These are phyloP conservation scores for Penicillium samsonianum DNA, from an alignment of 495 filamentous ascomycete species.

Conservation along the genomic window DNA sequence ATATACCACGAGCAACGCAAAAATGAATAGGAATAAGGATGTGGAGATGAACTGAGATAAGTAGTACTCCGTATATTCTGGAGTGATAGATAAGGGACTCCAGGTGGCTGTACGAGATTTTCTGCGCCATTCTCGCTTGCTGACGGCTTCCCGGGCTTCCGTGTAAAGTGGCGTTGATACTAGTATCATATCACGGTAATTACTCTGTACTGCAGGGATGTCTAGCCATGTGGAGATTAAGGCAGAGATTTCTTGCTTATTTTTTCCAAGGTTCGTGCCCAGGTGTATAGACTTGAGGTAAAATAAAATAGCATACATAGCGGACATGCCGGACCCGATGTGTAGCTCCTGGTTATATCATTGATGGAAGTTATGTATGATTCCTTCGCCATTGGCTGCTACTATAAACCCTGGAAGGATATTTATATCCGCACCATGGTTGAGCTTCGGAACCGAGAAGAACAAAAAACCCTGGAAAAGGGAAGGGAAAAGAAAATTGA, in stretches of 20 bases:
- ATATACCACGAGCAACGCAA: neutral
- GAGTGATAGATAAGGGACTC: neutral
- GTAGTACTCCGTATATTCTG: too few relatives aligned
- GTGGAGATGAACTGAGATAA: neutral
- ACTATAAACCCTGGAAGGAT: too few relatives aligned
- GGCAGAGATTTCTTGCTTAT: neutral
- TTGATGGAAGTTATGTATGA: too few relatives aligned
- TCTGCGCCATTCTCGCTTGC: neutral
- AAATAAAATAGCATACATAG: neutral
- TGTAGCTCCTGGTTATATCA: neutral
- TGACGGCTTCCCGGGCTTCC: neutral
- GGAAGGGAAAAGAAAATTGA: neutral
- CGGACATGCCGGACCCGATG: neutral
- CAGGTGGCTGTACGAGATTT: neutral
- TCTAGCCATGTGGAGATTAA: neutral
- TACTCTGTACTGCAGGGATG: neutral
- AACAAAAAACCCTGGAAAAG: too few relatives aligned
- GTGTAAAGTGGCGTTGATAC: neutral
- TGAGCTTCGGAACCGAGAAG: too few relatives aligned
- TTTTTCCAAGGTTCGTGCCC: neutral
- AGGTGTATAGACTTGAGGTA: too few relatives aligned
- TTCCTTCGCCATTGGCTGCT: too few relatives aligned
- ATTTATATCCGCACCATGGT: too few relatives aligned
- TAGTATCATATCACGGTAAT: neutral
- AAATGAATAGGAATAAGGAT: neutral